Base-by-base conservation (phyloP, 768 basidiomycete genomes). In the Hortiboletus flavorubellus region DNA sequence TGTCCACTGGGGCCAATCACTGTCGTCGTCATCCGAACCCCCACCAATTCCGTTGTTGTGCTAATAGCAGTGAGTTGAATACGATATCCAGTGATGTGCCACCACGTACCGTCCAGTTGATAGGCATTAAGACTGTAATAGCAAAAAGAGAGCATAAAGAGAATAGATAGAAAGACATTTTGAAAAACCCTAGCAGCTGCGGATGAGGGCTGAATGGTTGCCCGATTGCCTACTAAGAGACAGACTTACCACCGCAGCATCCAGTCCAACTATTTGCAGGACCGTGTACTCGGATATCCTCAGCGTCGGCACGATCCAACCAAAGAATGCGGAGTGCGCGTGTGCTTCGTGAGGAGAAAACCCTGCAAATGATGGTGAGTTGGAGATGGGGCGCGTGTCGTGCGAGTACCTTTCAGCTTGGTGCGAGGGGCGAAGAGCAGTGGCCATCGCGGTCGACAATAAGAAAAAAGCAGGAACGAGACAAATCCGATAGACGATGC, bases 331-430 rank as follows among this genome's bases (percentile, higher is more conserved):
- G 55, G 83, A 79, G 62, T 91, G 88, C 3, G 85, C 85, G 66
- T 95, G 93, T 0, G 90, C 93, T 70, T 95, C 93, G 60, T 93
- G 91, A 18, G 93, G 93, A 5, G 93, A 95, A 74, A 96, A 96
- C 3, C 88, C 93, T 94, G 65, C 5, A 21, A 26, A 30, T 3
- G 33, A 41, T n/a, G 23, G 50, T 62, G 34, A 65, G 47, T 16
- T 26, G 18, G 46, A 34, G 5, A 34, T 14, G 5, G 3, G 47
- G 46, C 5, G 33, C 33, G 46, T 54, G 49, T 30, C 51, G 21
- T 1, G 51, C n/a, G 56, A 39, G 30, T 62, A 90, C 95, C 93
- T 77, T 96, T 95, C 29, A 98, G 80, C 73, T 94, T 93, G 0
- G 96, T 98, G 53, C 96, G 79, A 2, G 95, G 94, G 5, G 93